phyloP scores from a whole-genome alignment of 73 alveolate species.

The Paramecium pentaurelia region DNA sequence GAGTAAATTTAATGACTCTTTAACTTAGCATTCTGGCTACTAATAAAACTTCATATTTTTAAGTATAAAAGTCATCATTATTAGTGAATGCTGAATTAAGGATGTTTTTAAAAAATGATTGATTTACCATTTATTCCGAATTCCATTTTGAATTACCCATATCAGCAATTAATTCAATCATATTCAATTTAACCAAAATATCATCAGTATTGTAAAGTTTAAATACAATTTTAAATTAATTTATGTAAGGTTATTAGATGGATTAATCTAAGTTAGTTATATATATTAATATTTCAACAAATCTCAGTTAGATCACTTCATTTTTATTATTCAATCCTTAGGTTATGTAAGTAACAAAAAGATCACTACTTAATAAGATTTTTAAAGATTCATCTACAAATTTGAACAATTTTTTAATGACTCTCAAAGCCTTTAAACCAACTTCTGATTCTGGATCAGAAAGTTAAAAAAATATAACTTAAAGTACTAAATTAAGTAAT shows the following conservation, averaged over 20 bases:
- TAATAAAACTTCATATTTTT: background rate
- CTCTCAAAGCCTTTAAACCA: background rate
- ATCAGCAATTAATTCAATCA: slow-evolving; percentile 11
- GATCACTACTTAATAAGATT: background rate
- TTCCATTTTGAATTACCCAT: slow-evolving; percentile 32
- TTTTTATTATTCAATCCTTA: slow-evolving; percentile 22
- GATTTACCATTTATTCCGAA: background rate
- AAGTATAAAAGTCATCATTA: background rate
- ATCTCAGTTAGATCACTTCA: background rate
- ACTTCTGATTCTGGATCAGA: slow-evolving; percentile 32
- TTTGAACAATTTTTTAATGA: background rate
- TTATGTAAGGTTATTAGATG: background rate
- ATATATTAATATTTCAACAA: slow-evolving; percentile 5
- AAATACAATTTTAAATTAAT: background rate
- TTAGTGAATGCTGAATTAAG: background rate
- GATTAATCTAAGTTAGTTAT: background rate
- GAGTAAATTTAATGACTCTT: background rate
- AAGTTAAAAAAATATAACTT: background rate
- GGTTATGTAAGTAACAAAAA: background rate
- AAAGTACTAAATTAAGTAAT: background rate
- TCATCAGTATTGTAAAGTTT: slow-evolving; percentile 14
- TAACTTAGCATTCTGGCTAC: background rate
- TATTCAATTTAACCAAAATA: background rate
- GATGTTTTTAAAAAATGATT: background rate
- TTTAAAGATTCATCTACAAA: background rate